Percentiles rank a stretch among this genome's conserved stretches.
These are phyloP conservation scores for Yamadazyma blattariae DNA, from an alignment of 1,139 yeast genomes.

Conservation along the genomic window DNA sequence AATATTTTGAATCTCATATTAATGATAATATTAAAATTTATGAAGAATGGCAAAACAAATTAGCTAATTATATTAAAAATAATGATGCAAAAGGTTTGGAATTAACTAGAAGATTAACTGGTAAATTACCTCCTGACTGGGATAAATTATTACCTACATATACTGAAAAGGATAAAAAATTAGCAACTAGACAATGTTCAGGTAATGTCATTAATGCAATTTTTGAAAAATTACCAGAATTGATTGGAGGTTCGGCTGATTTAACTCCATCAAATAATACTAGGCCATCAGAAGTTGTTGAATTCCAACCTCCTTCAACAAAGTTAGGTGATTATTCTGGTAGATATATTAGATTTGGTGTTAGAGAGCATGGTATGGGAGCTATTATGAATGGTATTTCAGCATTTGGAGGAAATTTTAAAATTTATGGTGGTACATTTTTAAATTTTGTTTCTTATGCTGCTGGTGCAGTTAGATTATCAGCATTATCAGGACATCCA, in stretches of 20 bases:
- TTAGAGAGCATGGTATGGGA: constrained; percentile 99
- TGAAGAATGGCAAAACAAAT: constrained; percentile 67
- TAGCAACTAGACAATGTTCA: constrained; percentile 94
- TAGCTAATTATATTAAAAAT: constrained; percentile 59
- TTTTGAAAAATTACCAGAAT: constrained; percentile 73
- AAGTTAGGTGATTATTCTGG: constrained; percentile 86
- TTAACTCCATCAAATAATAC: constrained; percentile 97
- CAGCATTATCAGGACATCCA: constrained; percentile 93
- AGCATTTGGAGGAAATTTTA: constrained; percentile 91
- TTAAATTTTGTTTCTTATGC: constrained; percentile 97
- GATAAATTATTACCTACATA: constrained; percentile 73
- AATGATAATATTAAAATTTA: constrained; percentile 60
- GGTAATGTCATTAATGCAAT: constrained; percentile 74
- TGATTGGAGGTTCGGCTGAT: constrained; percentile 98
- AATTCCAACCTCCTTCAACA: constrained; percentile 88
- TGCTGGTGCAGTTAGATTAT: constrained; percentile 93
- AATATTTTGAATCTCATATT: constrained; percentile 58
- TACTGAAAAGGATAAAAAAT: constrained; percentile 73
- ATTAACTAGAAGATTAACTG: constrained; percentile 74
- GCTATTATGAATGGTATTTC: constrained; percentile 98
- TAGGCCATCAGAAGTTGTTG: constrained; percentile 78
- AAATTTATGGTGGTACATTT: constrained; percentile 97
- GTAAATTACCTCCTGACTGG: constrained; percentile 87
- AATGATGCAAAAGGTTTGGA: constrained; percentile 69
- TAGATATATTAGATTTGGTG: constrained; percentile 97